Evolutionary conservation across 441 rosid genomes (phyloP), one percentile per base, ranked within the genome.

Genomic region (Populus trichocarpa): DNA sequence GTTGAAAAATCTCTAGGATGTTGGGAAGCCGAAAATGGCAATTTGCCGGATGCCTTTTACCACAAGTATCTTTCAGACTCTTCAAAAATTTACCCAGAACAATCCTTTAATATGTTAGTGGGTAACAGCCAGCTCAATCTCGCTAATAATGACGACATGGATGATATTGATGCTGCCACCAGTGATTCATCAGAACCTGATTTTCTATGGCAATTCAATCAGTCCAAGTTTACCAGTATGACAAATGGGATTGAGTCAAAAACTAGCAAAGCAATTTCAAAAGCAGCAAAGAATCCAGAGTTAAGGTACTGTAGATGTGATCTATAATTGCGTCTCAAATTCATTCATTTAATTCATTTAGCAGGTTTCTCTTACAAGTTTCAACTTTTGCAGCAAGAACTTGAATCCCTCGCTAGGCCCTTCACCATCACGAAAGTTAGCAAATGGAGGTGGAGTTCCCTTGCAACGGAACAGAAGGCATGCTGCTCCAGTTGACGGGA

Each of bases 111-210:
- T 42, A 87, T 91, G 89, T 84, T 89, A 81, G 76, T 81, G 83
- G 91, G 90, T 42, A 89, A 82, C 78, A 89, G 77, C 84, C 82
- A 79, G 64, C 85, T 86, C 75, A 86, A 84, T 65, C 74, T 50
- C 75, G 75, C 80, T 11, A 81, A 63, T 67, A 42, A 84, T 63
- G 89, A 87, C 65, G 92, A 85, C 57, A 76, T 81, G 69, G 97
- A 92, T 67, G 98, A 96, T 84, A 71, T 91, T 36, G 99, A 96
- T 84, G 98, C 93, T 77, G 91, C 86, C 76, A 91, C 98, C 42
- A 92, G 98, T 75, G 98, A 96, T 82, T 92, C 97, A 59, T 94
- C 97, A 2, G 99, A 96, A 82, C 89, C 91, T 77, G 97, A 96
- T 84, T 84, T 91, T 90, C 92, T 90, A 20, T 96, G 99, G 97